Base-by-base conservation (phyloP, 129 eudicot genomes). In the Flaveria ramosissima region DNA sequence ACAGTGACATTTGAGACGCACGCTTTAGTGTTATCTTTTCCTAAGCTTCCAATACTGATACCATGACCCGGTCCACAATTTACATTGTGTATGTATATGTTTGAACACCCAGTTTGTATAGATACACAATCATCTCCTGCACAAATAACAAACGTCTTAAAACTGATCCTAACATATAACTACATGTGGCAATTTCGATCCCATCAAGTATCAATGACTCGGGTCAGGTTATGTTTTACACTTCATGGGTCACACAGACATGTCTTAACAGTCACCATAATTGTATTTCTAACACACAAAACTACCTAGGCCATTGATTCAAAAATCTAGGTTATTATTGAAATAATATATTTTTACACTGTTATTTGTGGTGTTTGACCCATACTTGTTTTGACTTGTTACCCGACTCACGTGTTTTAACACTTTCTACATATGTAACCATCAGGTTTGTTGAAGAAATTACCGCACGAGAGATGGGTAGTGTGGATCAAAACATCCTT, bases 11-110 rank as follows among this genome's bases (percentile, higher is more conserved):
- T 93, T 2, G 98, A 88, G 55, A 90, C 98, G 50, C 98, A 93
- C 39, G 98, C 98, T 75, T 85, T 93, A 14, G 96, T 90, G 85
- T 87, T 87, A 24, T 85, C 90, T 81, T 84, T 93, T 64, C 98
- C 98, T 27, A 93, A 86, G 16, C 97, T 80, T 65, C 98, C 98
- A 42, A 93, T 93, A 74, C 98, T 93, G 61, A 93, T 93, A 36
- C 98, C 98, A 80, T 93, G 98, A 64, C 98, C 98, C 2, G 98
- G 98, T 70, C 98, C 98, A 64, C 98, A 93, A 77, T 86, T 90
- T 10, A 93, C 84, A 48, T 88, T 83, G 74, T 87, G 97, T 80
- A 93, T 73, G 81, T 90, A 88, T 61, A 93, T 83, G 59, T 91
- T 86, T 50, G 96, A 85, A 82, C 97, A 90, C 69, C 98, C 98